phyloP scores from a whole-genome alignment of 441 rosid species.

The Mallotus japonicus region DNA sequence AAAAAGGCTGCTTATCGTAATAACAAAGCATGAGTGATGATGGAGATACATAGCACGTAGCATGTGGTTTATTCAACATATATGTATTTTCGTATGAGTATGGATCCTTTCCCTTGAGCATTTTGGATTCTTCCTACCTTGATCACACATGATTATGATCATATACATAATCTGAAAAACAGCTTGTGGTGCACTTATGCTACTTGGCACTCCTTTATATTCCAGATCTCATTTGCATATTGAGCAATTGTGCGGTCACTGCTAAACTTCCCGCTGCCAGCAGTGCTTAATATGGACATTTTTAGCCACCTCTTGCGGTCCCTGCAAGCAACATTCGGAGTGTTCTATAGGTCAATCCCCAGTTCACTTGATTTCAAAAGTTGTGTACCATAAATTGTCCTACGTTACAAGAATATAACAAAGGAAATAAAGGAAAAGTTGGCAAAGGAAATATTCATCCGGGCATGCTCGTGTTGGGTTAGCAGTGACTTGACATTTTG shows the following conservation, averaged over 20 bases:
- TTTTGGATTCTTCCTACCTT: no score
- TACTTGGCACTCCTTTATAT: slow-evolving; percentile 66
- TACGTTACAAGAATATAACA: not conserved
- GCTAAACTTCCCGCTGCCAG: slow-evolving; percentile 89
- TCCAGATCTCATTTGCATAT: slow-evolving; percentile 90
- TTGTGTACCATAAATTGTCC: not conserved
- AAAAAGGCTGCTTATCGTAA: no score
- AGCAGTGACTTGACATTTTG: not conserved
- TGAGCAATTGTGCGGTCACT: slow-evolving; percentile 84
- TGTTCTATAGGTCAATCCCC: not conserved
- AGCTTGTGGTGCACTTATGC: slow-evolving; percentile 34
- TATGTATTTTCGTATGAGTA: no score
- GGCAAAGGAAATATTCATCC: not conserved
- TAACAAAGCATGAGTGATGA: no score
- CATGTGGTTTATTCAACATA: no score
- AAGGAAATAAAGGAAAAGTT: not conserved
- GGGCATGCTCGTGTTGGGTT: not conserved
- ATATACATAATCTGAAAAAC: not conserved
- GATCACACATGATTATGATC: not conserved
- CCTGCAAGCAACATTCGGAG: slow-evolving; percentile 36
- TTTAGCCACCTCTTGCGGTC: slow-evolving; percentile 75
- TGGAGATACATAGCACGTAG: no score
- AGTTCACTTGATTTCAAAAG: not conserved
- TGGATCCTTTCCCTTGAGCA: no score
- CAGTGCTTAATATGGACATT: slow-evolving; percentile 94